Conservation (phyloP, 2,329 filamentous ascomycete genomes). For the Scedosporium apiospermum region DNA sequence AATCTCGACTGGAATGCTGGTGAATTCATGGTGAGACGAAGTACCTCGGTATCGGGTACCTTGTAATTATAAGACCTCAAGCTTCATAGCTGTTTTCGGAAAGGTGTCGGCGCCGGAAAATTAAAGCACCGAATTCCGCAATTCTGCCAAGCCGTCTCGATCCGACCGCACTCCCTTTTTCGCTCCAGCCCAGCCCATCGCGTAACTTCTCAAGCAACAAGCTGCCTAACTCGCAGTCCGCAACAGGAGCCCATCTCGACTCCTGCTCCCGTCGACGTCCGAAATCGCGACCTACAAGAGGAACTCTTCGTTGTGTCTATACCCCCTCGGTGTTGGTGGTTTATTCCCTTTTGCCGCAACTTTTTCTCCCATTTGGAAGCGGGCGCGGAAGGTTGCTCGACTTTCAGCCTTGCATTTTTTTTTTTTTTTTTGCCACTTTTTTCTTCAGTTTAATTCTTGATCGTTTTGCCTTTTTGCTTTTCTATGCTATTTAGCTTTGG, state of each 20-base stretch:
- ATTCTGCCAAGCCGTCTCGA: not conserved
- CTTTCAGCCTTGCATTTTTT: conserved; percentile 5
- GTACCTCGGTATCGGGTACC: too few relatives aligned
- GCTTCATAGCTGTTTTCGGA: too few relatives aligned
- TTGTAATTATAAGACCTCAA: too few relatives aligned
- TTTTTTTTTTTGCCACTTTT: conserved; percentile 4
- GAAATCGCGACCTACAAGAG: not conserved
- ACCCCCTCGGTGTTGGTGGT: not conserved
- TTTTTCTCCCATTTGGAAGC: not conserved
- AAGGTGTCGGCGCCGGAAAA: not conserved
- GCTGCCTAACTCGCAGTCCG: not conserved
- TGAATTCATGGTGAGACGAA: too few relatives aligned
- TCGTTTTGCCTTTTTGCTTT: not conserved
- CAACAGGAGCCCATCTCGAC: not conserved
- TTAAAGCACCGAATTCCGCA: not conserved
- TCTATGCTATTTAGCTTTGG: too few relatives aligned
- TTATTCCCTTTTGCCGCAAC: not conserved
- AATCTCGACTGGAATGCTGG: too few relatives aligned
- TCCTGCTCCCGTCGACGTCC: not conserved
- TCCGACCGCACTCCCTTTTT: not conserved
- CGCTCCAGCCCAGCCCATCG: not conserved
- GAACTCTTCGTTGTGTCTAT: not conserved
- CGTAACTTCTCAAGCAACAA: not conserved
- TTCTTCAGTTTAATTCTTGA: not conserved
- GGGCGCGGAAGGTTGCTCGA: conserved; percentile 18